Conservation (phyloP, 176 grass and related monocot genomes). For the Avena insularis region DNA sequence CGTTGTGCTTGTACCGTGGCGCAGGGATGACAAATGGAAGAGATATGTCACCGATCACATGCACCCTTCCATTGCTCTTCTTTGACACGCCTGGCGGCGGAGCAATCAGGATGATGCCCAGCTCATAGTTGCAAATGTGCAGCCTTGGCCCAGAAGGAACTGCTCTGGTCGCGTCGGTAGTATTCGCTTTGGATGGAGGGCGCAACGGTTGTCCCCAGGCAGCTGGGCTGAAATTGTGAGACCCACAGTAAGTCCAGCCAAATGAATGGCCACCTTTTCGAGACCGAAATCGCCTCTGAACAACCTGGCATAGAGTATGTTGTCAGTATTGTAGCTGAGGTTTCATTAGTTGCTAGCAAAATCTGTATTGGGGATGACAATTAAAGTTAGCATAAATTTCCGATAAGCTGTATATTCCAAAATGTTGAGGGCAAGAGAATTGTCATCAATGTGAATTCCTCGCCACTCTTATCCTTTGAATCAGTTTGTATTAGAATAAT, state of each 20-base stretch:
- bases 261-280: conserved; percentile 50
- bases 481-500: neutral
- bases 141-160: conserved; percentile 49
- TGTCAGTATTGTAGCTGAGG: conserved; percentile 24
- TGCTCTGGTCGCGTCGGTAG: conserved; percentile 32
- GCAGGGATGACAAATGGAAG: conserved; percentile 81
- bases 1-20: conserved; percentile 60
- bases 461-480: conserved; percentile 12
- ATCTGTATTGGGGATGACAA: conserved; percentile 3
- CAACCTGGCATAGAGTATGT: conserved; percentile 56
- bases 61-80: conserved; percentile 38
- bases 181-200: conserved; percentile 55
- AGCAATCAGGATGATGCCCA: conserved; percentile 69
- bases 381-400: neutral
- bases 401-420: neutral
- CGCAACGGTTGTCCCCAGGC: conserved; percentile 70
- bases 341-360: conserved; percentile 18
- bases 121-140: conserved; percentile 92
- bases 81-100: conserved; percentile 46
- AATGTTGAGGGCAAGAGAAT: conserved; percentile 1
- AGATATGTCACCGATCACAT: conserved; percentile 47
- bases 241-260: conserved; percentile 90
- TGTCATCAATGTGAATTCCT: neutral
- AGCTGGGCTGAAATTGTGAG: conserved; percentile 96
- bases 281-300: conserved; percentile 68